Conservation (phyloP, 225 moss, liverwort and hornwort genomes). For the Marchantia polymorpha region DNA sequence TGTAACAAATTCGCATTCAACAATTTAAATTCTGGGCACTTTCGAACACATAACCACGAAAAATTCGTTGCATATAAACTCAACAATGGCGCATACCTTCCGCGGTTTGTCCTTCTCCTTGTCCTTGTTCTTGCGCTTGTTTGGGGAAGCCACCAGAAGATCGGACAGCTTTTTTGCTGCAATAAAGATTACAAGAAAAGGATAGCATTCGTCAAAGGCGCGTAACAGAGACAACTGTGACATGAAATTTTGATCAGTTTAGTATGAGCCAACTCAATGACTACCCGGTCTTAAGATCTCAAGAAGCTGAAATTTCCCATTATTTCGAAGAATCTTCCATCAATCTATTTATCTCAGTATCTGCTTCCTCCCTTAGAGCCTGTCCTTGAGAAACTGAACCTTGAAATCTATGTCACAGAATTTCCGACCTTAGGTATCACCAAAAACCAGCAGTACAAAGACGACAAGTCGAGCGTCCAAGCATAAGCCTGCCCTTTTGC, state of each 20-base stretch:
- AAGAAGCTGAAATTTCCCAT: not conserved
- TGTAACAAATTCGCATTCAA: too few relatives aligned
- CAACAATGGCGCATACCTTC: not conserved
- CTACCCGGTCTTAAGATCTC: not conserved
- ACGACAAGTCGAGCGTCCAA: not conserved
- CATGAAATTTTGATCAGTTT: not conserved
- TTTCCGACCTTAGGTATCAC: too few relatives aligned
- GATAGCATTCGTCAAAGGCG: not conserved
- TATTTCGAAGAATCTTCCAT: not conserved
- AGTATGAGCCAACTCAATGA: not conserved
- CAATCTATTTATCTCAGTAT: not conserved
- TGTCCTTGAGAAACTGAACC: not conserved
- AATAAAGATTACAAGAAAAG: not conserved
- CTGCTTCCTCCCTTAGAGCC: not conserved
- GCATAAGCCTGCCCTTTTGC: not conserved
- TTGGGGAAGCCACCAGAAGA: constrained; percentile 5
- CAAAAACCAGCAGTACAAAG: not conserved
- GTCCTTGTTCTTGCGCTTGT: constrained; percentile 16
- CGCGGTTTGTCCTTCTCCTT: constrained; percentile 10
- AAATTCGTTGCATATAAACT: not conserved
- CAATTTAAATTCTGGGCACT: too few relatives aligned
- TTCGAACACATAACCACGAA: not conserved
- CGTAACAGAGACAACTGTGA: not conserved
- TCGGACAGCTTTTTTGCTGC: constrained; percentile 22
- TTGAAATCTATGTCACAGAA: too few relatives aligned